Evolutionary conservation across 179 eudicot species (phyloP).

Genomic region (Beta lomatogona): DNA sequence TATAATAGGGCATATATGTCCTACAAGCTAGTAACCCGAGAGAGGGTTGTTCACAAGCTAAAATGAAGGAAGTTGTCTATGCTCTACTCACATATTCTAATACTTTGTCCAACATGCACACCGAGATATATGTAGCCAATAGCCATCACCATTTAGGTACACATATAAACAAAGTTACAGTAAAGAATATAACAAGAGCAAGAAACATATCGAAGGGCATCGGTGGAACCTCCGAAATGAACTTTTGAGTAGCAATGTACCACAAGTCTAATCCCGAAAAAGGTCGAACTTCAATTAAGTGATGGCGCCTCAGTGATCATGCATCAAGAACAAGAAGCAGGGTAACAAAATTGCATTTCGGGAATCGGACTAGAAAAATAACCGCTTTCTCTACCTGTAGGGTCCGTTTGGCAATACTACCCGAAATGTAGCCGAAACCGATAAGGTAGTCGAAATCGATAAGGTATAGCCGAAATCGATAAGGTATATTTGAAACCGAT

Average conservation of each 20-base stretch:
- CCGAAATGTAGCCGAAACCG: no score
- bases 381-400: background rate
- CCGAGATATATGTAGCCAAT: background rate
- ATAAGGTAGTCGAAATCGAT: no score
- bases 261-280: slow-evolving; percentile 68
- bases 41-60: no score
- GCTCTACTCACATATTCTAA: background rate
- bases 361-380: background rate
- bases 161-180: background rate
- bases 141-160: background rate
- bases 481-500: no score
- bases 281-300: background rate
- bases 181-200: background rate
- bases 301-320: background rate
- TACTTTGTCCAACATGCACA: background rate
- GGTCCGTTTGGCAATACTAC: no score
- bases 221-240: slow-evolving; percentile 79
- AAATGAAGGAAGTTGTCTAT: no score
- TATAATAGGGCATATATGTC: no score
- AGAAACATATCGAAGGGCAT: slow-evolving; percentile 81
- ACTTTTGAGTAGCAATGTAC: slow-evolving; percentile 98
- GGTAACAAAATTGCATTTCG: background rate
- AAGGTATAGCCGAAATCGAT: no score
- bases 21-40: no score
- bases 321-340: background rate